phyloP scores from a whole-genome alignment of 2,329 filamentous ascomycete genomes.

The Penicillium digitatum region DNA sequence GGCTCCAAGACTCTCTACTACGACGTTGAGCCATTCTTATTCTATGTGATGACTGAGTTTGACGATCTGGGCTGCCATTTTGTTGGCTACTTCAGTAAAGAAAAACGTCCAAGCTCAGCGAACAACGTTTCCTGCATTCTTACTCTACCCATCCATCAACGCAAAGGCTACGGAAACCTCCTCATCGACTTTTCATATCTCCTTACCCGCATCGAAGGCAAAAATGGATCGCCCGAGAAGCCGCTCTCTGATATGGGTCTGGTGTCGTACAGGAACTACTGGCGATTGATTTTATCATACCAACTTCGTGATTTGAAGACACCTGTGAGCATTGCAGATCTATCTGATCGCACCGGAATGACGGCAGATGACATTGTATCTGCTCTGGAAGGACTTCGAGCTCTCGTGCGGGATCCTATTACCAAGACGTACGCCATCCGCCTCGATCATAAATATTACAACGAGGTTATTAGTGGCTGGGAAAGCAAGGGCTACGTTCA shows the following conservation, averaged over 20 bases:
- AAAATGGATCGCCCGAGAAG: slow-evolving; percentile 94
- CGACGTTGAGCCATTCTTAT: slow-evolving; percentile 97
- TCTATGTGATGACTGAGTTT: slow-evolving; percentile 93
- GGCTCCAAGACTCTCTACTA: slow-evolving; percentile 99
- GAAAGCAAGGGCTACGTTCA: slow-evolving; percentile 83
- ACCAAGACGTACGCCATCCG: slow-evolving; percentile 87
- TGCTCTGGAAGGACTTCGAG: slow-evolving; percentile 82
- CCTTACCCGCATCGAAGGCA: slow-evolving; percentile 84
- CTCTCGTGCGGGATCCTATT: slow-evolving; percentile 81
- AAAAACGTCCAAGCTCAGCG: slow-evolving; percentile 87
- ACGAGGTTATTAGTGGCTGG: slow-evolving; percentile 83
- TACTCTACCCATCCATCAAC: slow-evolving; percentile 91
- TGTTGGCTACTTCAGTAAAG: slow-evolving; percentile 99
- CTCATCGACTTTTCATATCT: slow-evolving; percentile 98
- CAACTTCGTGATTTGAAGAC: slow-evolving; percentile 66
- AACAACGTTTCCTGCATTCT: slow-evolving; percentile 98
- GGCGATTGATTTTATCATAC: slow-evolving; percentile 82
- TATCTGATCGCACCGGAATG: slow-evolving; percentile 85
- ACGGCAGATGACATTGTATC: slow-evolving; percentile 95
- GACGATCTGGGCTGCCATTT: slow-evolving; percentile 89
- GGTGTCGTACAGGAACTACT: slow-evolving; percentile 96
- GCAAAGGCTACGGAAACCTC: slow-evolving; percentile 93
- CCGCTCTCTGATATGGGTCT: slow-evolving; percentile 96
- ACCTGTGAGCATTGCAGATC: slow-evolving; percentile 52
- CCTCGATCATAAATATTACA: slow-evolving; percentile 79